A percentile compares a stretch with the other conserved stretches of the same genome.
phyloP scores from a whole-genome alignment of 148 eudicot species.

The Chenopodium album region DNA sequence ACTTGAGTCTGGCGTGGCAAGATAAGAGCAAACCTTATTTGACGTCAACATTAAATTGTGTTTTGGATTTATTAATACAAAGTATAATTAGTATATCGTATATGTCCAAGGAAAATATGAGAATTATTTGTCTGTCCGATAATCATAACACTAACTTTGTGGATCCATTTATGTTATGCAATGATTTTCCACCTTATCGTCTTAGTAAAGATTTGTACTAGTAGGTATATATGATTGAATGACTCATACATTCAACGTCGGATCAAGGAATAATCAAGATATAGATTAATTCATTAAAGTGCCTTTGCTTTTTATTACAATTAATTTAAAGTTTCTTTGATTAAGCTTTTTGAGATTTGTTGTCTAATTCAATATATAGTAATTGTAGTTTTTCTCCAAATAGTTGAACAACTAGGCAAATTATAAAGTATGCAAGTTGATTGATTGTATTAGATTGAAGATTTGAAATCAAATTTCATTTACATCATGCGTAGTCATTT shows the following conservation, averaged over 20 bases:
- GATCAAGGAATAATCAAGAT: not conserved
- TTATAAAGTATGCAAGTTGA: no score
- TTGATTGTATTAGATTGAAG: no score
- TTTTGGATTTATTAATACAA: no score
- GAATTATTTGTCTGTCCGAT: not conserved
- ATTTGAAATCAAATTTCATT: no score
- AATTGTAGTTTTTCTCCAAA: no score
- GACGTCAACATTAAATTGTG: not conserved
- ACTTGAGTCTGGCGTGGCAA: slow-evolving; percentile 18
- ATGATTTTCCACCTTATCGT: not conserved
- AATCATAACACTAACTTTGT: not conserved
- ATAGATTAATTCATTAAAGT: not conserved
- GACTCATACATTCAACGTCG: not conserved
- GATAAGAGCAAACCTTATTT: slow-evolving; percentile 13
- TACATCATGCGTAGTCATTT: no score
- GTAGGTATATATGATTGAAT: not conserved
- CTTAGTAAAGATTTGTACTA: not conserved
- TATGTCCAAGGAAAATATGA: not conserved
- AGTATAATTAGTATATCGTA: no score
- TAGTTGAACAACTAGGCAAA: no score
- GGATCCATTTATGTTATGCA: not conserved
- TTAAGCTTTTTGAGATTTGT: no score
- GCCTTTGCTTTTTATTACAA: not conserved
- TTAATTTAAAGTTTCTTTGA: no score
- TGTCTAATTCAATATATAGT: no score